Evolutionary conservation across 2,329 filamentous ascomycete species (phyloP).

Genomic region (Lasiodiplodia citricola): DNA sequence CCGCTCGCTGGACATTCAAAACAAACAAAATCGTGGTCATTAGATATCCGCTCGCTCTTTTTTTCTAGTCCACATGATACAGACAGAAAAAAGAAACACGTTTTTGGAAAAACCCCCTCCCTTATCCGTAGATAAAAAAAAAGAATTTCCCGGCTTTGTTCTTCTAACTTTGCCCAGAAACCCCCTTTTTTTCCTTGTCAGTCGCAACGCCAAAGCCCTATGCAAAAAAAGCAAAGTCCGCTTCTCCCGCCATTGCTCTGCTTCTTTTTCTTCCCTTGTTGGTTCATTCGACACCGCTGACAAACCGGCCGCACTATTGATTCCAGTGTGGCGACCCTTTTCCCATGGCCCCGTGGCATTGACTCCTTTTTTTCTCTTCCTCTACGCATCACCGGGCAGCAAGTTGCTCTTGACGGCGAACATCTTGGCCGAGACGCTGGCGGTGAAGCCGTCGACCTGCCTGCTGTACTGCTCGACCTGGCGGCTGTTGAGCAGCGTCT

Average conservation of each 20-base stretch:
- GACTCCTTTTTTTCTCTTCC: not conserved
- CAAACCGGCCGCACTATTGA: not conserved
- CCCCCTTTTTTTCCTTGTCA: not conserved
- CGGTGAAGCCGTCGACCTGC: constrained; percentile 95
- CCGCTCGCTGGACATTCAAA: not conserved
- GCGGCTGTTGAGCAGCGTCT: constrained; percentile 91
- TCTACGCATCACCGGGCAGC: constrained; percentile 57
- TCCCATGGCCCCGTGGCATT: not conserved
- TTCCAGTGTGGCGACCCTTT: not conserved
- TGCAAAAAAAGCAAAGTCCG: constrained; percentile 21
- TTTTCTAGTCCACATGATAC: constrained; percentile 10
- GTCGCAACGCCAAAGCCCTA: constrained; percentile 22
- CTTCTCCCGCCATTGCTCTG: not conserved
- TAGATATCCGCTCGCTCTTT: constrained; percentile 10
- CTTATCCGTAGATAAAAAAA: not conserved
- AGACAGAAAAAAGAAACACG: not conserved
- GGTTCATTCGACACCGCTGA: not conserved
- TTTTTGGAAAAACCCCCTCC: not conserved
- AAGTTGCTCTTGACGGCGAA: constrained; percentile 84
- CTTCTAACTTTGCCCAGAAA: constrained; percentile 11
- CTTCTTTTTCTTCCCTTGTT: not conserved
- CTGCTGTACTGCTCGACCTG: constrained; percentile 98
- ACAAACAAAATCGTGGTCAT: constrained; percentile 10
- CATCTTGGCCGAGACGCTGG: constrained; percentile 93
- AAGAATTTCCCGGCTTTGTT: constrained; percentile 3